A percentile compares a stretch with the other conserved stretches of the same genome.
These are phyloP conservation scores for Candida pini DNA, from an alignment of 805 yeast species.

Conservation along the genomic window DNA sequence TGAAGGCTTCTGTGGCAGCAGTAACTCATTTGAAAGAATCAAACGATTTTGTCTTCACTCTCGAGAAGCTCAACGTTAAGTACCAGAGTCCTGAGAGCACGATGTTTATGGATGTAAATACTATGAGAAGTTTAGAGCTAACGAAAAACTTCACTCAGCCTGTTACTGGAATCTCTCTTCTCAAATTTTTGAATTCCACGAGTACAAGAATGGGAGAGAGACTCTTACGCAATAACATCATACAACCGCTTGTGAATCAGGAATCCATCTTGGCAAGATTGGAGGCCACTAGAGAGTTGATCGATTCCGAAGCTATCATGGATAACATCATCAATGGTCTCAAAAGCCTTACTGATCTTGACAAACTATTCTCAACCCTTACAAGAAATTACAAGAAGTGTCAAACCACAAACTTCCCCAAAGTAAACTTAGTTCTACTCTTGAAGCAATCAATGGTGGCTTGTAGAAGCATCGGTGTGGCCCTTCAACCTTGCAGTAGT, in stretches of 20 bases:
- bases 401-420: too few relatives aligned
- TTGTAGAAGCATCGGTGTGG: constrained; percentile 12
- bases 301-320: constrained; percentile 11
- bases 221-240: constrained; percentile 33
- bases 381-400: constrained; percentile 23
- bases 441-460: constrained; percentile 31
- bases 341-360: constrained; percentile 33
- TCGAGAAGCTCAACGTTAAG: constrained; percentile 31
- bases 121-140: constrained; percentile 35
- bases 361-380: constrained; percentile 34
- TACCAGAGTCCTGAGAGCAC: constrained; percentile 34
- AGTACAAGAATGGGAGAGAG: constrained; percentile 43
- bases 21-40: constrained; percentile 18
- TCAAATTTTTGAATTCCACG: constrained; percentile 34
- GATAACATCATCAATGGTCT: constrained; percentile 18
- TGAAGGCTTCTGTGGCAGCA: constrained; percentile 31
- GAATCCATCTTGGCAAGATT: constrained; percentile 31
- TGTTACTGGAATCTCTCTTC: constrained; percentile 28
- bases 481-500: constrained; percentile 12
- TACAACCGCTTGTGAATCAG: constrained; percentile 42
- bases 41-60: constrained; percentile 14
- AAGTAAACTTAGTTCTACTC: constrained; percentile 35
- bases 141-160: constrained; percentile 27
- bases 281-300: constrained; percentile 33
- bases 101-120: constrained; percentile 37